Conservation (phyloP, 2,329 filamentous ascomycete species). For the Diaporthe caulivora region DNA sequence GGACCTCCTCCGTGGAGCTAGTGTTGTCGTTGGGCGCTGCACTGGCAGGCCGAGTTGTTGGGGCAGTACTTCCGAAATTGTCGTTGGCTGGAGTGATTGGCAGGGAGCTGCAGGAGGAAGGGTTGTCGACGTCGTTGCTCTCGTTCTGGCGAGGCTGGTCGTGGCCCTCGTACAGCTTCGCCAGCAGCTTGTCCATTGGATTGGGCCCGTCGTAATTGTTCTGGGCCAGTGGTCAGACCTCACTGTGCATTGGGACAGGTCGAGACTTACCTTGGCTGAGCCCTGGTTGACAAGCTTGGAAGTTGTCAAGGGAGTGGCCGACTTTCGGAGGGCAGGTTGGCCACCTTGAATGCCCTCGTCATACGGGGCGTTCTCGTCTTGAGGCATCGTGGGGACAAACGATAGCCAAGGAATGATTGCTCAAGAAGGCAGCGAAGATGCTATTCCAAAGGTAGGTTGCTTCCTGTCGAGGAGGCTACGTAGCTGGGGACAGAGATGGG, state of each 20-base stretch:
- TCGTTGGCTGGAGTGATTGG: conserved; percentile 74
- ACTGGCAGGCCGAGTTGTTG: conserved; percentile 66
- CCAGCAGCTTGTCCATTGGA: conserved; percentile 79
- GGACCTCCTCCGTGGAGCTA: conserved; percentile 67
- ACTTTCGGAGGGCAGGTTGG: conserved; percentile 53
- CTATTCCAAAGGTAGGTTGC: conserved; percentile 35
- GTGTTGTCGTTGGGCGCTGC: conserved; percentile 58
- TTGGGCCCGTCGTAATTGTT: conserved; percentile 52
- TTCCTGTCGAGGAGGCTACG: conserved; percentile 22
- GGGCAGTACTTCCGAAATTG: conserved; percentile 60
- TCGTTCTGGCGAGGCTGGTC: conserved; percentile 68
- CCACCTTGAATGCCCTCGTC: conserved; percentile 25
- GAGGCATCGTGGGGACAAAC: conserved; percentile 30
- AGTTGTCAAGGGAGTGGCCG: conserved; percentile 61
- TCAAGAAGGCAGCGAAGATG: conserved; percentile 26
- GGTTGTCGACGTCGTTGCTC: conserved; percentile 76
- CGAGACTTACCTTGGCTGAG: conserved; percentile 61
- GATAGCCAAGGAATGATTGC: conserved; percentile 3
- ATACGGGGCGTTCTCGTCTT: conserved; percentile 37
- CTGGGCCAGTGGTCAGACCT: conserved; percentile 44
- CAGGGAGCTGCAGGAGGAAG: conserved; percentile 68
- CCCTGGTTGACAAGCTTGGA: conserved; percentile 69
- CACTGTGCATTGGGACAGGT: conserved; percentile 51
- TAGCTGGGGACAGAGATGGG: conserved; percentile 34
- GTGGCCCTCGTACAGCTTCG: conserved; percentile 53